Percentiles rank a stretch among this genome's conserved stretches.
These are phyloP conservation scores for Escovopsis sp. DNA, from an alignment of 2,329 filamentous ascomycete genomes.

Conservation along the genomic window DNA sequence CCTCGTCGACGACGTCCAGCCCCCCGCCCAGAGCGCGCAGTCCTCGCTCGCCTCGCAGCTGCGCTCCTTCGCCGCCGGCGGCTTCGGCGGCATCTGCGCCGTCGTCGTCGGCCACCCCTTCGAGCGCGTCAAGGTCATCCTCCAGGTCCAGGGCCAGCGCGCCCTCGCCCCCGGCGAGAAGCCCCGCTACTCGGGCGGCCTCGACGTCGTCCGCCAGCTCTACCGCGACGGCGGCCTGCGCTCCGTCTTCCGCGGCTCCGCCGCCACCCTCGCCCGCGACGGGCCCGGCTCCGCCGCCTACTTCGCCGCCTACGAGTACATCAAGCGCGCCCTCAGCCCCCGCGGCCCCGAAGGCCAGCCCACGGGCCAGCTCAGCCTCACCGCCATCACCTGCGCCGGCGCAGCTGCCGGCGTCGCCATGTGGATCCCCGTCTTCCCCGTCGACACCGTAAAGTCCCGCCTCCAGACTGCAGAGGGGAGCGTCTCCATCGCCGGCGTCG, in stretches of 20 bases:
- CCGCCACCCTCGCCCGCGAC: constrained; percentile 85
- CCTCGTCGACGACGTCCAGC: constrained; percentile 16
- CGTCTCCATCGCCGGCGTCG: constrained; percentile 64
- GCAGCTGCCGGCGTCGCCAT: constrained; percentile 89
- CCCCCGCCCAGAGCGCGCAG: too few relatives aligned
- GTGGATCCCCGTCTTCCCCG: constrained; percentile 98
- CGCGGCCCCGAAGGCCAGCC: constrained; percentile 61
- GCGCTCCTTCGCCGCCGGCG: constrained; percentile 75
- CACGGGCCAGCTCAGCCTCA: constrained; percentile 62
- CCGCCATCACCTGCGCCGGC: constrained; percentile 73
- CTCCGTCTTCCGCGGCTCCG: constrained; percentile 81
- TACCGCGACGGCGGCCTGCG: constrained; percentile 83
- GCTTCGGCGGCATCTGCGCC: constrained; percentile 85
- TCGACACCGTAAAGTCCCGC: constrained; percentile 91
- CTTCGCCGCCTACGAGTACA: constrained; percentile 92
- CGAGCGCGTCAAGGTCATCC: constrained; percentile 95
- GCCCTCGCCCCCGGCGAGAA: constrained; percentile 79
- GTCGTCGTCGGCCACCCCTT: constrained; percentile 94
- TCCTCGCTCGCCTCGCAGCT: constrained; percentile 35
- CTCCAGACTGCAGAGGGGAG: constrained; percentile 84
- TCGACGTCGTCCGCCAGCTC: constrained; percentile 85
- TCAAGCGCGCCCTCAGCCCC: constrained; percentile 78
- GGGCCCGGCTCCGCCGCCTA: constrained; percentile 88
- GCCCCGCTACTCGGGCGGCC: constrained; percentile 73
- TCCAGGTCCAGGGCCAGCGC: constrained; percentile 94